A percentile compares a stretch with the other conserved stretches of the same genome.
Evolutionary conservation across 257 asterid species (phyloP).

Genomic region (Lycium ferocissimum): DNA sequence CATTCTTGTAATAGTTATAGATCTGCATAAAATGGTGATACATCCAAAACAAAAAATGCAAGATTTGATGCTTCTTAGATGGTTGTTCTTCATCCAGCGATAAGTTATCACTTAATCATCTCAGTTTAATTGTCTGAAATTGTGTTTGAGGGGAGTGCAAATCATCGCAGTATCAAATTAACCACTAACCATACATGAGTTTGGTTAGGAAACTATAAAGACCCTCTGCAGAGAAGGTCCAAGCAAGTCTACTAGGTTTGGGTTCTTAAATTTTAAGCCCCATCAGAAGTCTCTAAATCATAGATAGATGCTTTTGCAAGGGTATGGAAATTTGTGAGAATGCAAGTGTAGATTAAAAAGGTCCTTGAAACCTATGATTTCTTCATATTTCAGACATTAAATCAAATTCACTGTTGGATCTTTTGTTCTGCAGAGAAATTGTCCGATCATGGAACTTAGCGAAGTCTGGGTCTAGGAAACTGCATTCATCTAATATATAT

Average conservation of each 20-base stretch:
- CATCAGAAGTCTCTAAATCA: constrained; percentile 9
- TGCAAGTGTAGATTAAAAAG: neutral
- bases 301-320: neutral
- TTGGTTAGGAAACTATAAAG: neutral
- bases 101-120: constrained; percentile 1
- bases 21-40: neutral
- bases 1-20: neutral
- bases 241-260: neutral
- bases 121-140: constrained; percentile 8
- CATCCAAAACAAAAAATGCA: neutral
- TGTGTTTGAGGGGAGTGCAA: neutral
- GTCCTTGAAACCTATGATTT: neutral
- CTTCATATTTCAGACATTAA: constrained; percentile 1
- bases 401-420: constrained; percentile 21
- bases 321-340: neutral
- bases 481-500: constrained; percentile 38
- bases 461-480: constrained; percentile 36
- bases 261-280: neutral
- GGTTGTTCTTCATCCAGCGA: neutral
- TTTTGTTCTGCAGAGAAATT: constrained; percentile 51
- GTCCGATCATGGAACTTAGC: constrained; percentile 40
- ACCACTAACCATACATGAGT: neutral
- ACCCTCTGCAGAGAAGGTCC: neutral
- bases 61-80: neutral
- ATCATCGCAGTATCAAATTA: neutral